phyloP scores from a whole-genome alignment of 257 asterid species.

The Ligustrum vulgare region DNA sequence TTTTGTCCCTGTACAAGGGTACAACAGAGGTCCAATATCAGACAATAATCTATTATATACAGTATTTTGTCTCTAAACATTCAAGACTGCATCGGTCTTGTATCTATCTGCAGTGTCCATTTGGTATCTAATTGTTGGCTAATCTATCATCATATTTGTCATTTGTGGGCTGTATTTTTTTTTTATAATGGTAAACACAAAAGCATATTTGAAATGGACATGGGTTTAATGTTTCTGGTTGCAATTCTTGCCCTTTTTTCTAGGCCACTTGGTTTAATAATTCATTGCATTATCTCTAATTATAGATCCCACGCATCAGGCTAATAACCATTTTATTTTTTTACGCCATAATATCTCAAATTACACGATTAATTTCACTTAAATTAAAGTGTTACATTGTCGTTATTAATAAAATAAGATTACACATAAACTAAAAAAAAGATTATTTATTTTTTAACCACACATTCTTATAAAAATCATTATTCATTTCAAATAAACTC shows the following conservation, averaged over 20 bases:
- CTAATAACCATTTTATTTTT: neutral
- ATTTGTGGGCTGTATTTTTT: neutral
- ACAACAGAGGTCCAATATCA: constrained; percentile 50
- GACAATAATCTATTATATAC: constrained; percentile 38
- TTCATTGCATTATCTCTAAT: neutral
- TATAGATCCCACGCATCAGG: neutral
- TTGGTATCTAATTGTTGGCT: neutral
- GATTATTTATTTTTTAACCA: no score
- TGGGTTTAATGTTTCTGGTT: constrained; percentile 22
- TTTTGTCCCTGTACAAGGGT: constrained; percentile 47
- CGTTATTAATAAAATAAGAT: no score
- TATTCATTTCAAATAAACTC: no score
- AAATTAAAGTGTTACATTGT: no score
- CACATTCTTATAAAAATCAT: no score
- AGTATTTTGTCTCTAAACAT: constrained; percentile 38
- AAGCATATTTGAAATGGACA: constrained; percentile 23
- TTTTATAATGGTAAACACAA: neutral
- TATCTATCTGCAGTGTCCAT: neutral
- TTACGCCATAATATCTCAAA: neutral
- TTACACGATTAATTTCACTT: neutral
- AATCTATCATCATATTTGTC: constrained; percentile 12
- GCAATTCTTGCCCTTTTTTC: constrained; percentile 23
- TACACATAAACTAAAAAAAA: no score
- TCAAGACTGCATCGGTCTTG: neutral
- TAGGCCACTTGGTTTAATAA: constrained; percentile 25